A percentile compares a stretch with the other conserved stretches of the same genome.
Evolutionary conservation across 257 asterid genomes (phyloP).

Genomic region (Henckelia pumila): DNA sequence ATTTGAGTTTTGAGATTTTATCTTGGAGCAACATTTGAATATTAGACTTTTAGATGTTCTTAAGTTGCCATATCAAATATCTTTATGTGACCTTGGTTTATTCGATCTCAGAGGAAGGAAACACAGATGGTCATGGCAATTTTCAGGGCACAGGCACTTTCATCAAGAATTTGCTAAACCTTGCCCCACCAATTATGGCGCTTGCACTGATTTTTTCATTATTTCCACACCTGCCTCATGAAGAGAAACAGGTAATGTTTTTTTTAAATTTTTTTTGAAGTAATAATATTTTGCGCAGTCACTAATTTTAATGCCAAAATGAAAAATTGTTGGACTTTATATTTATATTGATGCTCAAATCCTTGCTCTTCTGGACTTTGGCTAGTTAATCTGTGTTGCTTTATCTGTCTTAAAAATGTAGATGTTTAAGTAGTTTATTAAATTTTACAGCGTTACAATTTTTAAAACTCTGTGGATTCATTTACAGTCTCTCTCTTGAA

Average conservation of each 20-base stretch:
- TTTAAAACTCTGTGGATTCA: neutral
- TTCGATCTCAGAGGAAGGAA: constrained; percentile 54
- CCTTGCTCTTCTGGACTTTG: constrained; percentile 3
- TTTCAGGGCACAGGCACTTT: constrained; percentile 31
- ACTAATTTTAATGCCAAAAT: neutral
- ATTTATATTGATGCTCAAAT: neutral
- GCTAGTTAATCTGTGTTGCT: neutral
- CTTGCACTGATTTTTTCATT: constrained; percentile 41
- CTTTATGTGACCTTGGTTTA: constrained; percentile 14
- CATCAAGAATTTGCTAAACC: constrained; percentile 34
- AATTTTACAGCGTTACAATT: neutral
- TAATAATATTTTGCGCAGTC: constrained; percentile 17
- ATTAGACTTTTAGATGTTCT: constrained; percentile 1
- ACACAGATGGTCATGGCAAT: constrained; percentile 41
- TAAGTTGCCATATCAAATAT: constrained; percentile 11
- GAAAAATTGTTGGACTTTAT: neutral
- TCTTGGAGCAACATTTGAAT: constrained; percentile 7
- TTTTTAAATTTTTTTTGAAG: too few species aligned
- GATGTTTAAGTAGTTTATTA: constrained; percentile 1
- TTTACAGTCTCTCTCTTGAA: neutral
- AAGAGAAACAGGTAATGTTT: constrained; percentile 55
- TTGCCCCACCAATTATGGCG: constrained; percentile 38
- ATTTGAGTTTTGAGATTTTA: constrained; percentile 8
- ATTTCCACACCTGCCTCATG: constrained; percentile 38
- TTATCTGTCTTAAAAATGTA: neutral